phyloP scores from a whole-genome alignment of 768 basidiomycete genomes.

The Suillus subalutaceus region DNA sequence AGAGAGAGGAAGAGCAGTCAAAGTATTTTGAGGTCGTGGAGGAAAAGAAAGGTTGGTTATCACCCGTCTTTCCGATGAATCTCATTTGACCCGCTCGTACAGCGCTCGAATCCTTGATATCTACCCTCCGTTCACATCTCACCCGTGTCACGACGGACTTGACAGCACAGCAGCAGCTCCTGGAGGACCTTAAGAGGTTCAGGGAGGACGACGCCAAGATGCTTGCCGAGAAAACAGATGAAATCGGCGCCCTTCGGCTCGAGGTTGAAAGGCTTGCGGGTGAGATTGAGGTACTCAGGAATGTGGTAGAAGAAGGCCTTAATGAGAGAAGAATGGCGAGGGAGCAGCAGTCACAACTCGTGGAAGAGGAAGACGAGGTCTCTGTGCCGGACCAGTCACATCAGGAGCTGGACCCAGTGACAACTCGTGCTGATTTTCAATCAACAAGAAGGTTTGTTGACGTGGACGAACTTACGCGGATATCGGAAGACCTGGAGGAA shows the following conservation, averaged over 20 bases:
- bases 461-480: slow-evolving; percentile 61
- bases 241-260: slow-evolving; percentile 66
- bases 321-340: slow-evolving; percentile 65
- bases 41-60: slow-evolving; percentile 80
- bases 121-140: slow-evolving; percentile 73
- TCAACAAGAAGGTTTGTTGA: slow-evolving; percentile 47
- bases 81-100: slow-evolving; percentile 16
- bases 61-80: background rate
- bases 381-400: slow-evolving; percentile 12
- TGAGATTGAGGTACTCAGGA: slow-evolving; percentile 86
- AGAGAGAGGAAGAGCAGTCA: slow-evolving; percentile 42
- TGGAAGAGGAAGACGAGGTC: slow-evolving; percentile 13
- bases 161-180: slow-evolving; percentile 70
- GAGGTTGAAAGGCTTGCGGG: slow-evolving; percentile 83
- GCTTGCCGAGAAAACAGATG: slow-evolving; percentile 60
- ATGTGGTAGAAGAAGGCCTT: slow-evolving; percentile 86
- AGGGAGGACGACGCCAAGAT: slow-evolving; percentile 64
- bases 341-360: slow-evolving; percentile 36
- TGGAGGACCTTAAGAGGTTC: slow-evolving; percentile 64
- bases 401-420: slow-evolving; percentile 19
- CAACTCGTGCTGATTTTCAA: slow-evolving; percentile 8
- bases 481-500: slow-evolving; percentile 68
- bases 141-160: slow-evolving; percentile 79
- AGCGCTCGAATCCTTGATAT: slow-evolving; percentile 84
- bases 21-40: slow-evolving; percentile 80